Base-by-base conservation (phyloP, 2,329 filamentous ascomycete genomes). In the Metarhizium robertsii region DNA sequence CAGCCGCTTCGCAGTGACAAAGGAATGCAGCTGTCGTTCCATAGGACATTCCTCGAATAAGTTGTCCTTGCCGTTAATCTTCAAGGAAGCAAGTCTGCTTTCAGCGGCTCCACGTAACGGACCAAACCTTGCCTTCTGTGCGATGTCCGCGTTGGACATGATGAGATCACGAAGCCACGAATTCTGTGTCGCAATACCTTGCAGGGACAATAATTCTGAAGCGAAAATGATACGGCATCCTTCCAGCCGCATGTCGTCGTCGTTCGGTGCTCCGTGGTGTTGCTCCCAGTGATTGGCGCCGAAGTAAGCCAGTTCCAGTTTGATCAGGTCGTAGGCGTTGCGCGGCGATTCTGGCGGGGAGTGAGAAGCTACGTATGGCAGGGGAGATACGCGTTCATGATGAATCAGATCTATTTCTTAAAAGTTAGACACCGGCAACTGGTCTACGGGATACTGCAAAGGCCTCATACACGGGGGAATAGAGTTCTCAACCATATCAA, bases 401-500 rank as follows among this genome's bases (percentile, higher is more conserved):
- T 85, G 79, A 72, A 85, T 85, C 55, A 85, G 74, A 72, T 85
- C 80, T 84, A 66, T 65, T 57, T 66, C 32, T 68, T 66, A 71
- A 64, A 68, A 66, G 68, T 77, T 71, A 77, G 72, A 70, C 45
- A 64, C 61, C 61, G 64, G 61, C 56, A 72, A 61, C 64, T 67
- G 64, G 58, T 72, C 68, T 69, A 69, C 58, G 57, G 66, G 65
- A 67, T 65, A 68, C 56, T 64, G 65, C 50, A 69, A 58, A 62
- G 66, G 66, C 66, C 70, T 71, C 78, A 73, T 76, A 83, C 80
- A 85, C 52, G 83, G 82, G 54, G 83, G 83, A 56, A 86, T 84
- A 50, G 81, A 82, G 64, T 85, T 85, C 67, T 86, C 83, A 62
- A 86, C 79, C 73, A 85, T 79, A 59, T 82, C 75, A 61, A 84